Evolutionary conservation across 2,329 filamentous ascomycete species (phyloP).

Genomic region (Aspergillus vadensis): DNA sequence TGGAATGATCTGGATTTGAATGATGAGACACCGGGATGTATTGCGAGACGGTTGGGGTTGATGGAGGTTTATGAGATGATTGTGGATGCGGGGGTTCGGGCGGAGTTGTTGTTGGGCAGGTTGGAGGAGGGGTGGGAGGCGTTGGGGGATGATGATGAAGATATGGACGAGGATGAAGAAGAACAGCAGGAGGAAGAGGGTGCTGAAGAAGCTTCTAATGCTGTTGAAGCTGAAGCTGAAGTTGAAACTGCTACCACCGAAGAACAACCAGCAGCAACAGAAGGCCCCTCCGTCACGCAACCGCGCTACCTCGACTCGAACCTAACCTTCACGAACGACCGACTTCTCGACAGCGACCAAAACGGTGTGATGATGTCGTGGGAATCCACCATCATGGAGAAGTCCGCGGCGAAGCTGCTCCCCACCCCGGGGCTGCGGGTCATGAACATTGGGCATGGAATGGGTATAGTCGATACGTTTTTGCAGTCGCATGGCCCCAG

Average conservation of each 20-base stretch:
- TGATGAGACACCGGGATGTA: slow-evolving; percentile 87
- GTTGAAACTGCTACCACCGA: slow-evolving; percentile 10
- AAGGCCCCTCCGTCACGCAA: slow-evolving; percentile 55
- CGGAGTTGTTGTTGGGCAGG: slow-evolving; percentile 80
- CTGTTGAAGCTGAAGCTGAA: neutral
- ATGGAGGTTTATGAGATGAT: slow-evolving; percentile 75
- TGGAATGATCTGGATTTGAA: slow-evolving; percentile 93
- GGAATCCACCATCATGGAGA: slow-evolving; percentile 84
- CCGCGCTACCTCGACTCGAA: slow-evolving; percentile 68
- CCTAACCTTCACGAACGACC: slow-evolving; percentile 65
- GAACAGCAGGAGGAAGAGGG: slow-evolving; percentile 24
- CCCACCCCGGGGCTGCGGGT: slow-evolving; percentile 65
- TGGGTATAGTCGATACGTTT: slow-evolving; percentile 83
- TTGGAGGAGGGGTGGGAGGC: slow-evolving; percentile 82
- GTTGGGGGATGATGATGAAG: slow-evolving; percentile 56
- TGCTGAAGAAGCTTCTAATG: neutral
- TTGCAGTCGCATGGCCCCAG: slow-evolving; percentile 69
- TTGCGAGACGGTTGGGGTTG: slow-evolving; percentile 71
- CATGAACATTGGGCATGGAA: slow-evolving; percentile 85
- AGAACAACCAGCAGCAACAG: slow-evolving; percentile 25
- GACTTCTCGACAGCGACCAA: slow-evolving; percentile 70
- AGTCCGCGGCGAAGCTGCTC: slow-evolving; percentile 69
- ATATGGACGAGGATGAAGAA: slow-evolving; percentile 36
- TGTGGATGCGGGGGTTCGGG: slow-evolving; percentile 86
- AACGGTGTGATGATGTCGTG: slow-evolving; percentile 95